Conservation (phyloP, 768 basidiomycete genomes). For the Boletus rubroflammeus region DNA sequence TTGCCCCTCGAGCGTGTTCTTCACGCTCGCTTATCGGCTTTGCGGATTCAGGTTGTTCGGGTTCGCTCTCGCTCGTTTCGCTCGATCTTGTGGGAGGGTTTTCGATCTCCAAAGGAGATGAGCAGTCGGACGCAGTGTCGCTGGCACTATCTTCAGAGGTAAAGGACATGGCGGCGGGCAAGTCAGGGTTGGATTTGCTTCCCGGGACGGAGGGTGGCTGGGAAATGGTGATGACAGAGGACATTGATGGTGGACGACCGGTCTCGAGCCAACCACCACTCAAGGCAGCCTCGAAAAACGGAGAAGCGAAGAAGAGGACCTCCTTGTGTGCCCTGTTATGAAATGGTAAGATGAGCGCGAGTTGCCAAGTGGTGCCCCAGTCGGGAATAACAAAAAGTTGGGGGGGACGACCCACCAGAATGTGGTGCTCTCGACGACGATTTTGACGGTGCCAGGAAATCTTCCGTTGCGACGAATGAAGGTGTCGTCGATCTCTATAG, state of each 20-base stretch:
- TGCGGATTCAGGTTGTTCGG: constrained; percentile 24
- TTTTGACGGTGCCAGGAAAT: constrained; percentile 87
- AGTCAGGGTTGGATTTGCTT: constrained; percentile 38
- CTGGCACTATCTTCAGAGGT: constrained; percentile 47
- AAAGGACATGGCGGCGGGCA: constrained; percentile 56
- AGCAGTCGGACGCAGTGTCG: constrained; percentile 36
- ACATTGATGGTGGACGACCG: constrained; percentile 72
- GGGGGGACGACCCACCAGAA: constrained; percentile 68
- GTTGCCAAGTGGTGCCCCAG: constrained; percentile 2
- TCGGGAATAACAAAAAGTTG: background rate
- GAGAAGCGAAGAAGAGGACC: constrained; percentile 87
- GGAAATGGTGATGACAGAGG: constrained; percentile 80
- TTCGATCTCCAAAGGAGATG: constrained; percentile 40
- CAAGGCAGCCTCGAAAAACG: constrained; percentile 89
- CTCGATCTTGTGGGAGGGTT: constrained; percentile 33
- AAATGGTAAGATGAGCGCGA: constrained; percentile 1
- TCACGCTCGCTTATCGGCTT: constrained; percentile 21
- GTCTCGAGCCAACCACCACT: constrained; percentile 94
- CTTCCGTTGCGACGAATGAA: constrained; percentile 58
- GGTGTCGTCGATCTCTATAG: constrained; percentile 77
- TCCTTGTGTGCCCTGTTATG: constrained; percentile 81
- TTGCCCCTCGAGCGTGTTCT: constrained; percentile 45
- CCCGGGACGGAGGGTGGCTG: constrained; percentile 64
- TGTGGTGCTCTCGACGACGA: constrained; percentile 82
- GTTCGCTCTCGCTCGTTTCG: constrained; percentile 37